Evolutionary conservation across 2,329 filamentous ascomycete species (phyloP).

Genomic region (Emericellopsis cladophorae): DNA sequence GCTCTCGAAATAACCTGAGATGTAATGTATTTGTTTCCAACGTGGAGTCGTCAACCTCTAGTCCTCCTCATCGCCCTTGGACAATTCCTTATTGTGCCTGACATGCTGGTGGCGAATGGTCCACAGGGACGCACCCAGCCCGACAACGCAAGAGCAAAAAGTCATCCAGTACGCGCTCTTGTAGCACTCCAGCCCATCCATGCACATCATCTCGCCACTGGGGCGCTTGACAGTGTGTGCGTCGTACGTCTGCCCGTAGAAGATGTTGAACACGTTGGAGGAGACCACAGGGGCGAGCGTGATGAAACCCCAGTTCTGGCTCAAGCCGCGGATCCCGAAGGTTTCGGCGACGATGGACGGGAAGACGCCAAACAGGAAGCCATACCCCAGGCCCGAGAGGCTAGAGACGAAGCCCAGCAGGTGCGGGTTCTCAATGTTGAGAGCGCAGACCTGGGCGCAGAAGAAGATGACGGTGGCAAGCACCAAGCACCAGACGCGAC

Average conservation of each 20-base stretch:
- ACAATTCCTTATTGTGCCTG: constrained; percentile 22
- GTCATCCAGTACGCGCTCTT: constrained; percentile 70
- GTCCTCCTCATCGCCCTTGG: constrained; percentile 24
- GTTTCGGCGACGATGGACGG: constrained; percentile 81
- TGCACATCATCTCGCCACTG: constrained; percentile 61
- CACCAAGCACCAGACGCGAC: constrained; percentile 84
- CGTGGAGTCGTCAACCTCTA: constrained; percentile 4
- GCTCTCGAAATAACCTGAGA: no score
- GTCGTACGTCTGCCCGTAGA: constrained; percentile 80
- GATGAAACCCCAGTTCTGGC: constrained; percentile 95
- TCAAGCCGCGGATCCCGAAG: constrained; percentile 80
- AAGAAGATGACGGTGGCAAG: constrained; percentile 67
- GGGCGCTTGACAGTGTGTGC: constrained; percentile 57
- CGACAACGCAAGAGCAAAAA: constrained; percentile 55
- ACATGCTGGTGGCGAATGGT: constrained; percentile 49
- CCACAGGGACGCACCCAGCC: constrained; percentile 57
- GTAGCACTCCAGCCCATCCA: constrained; percentile 72
- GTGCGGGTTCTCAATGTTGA: constrained; percentile 65
- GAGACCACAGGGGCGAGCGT: constrained; percentile 78
- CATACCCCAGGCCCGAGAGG: constrained; percentile 80
- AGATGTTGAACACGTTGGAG: constrained; percentile 84
- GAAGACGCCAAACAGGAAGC: constrained; percentile 87
- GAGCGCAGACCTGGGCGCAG: constrained; percentile 63
- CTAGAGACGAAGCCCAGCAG: constrained; percentile 66
- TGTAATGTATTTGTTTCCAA: no score